Conservation (phyloP, 768 basidiomycete genomes). For the Melanogaster broomeanus region DNA sequence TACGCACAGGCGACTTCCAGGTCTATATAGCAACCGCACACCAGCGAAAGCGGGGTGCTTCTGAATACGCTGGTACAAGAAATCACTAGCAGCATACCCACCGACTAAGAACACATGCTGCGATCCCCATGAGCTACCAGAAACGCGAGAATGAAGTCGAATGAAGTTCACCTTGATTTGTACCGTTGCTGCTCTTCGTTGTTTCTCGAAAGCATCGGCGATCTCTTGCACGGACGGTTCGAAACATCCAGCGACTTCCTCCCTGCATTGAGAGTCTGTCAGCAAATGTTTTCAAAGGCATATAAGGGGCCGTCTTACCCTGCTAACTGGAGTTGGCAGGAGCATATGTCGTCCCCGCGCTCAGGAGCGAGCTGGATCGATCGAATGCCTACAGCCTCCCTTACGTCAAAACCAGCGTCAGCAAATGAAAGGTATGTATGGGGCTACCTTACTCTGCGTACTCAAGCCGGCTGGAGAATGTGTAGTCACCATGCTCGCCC, state of each 20-base stretch:
- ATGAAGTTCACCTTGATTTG: slow-evolving; percentile 19
- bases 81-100: slow-evolving; percentile 51
- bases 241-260: slow-evolving; percentile 41
- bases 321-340: slow-evolving; percentile 37
- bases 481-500: no score
- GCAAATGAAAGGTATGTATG: no score
- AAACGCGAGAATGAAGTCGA: background rate
- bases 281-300: no score
- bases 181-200: background rate
- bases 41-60: slow-evolving; percentile 35
- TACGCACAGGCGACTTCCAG: slow-evolving; percentile 49
- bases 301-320: slow-evolving; percentile 28
- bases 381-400: no score
- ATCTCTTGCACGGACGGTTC: slow-evolving; percentile 42
- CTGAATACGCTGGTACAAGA: slow-evolving; percentile 44
- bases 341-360: slow-evolving; percentile 37
- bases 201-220: slow-evolving; percentile 33
- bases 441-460: no score
- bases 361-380: no score
- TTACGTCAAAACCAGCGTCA: no score
- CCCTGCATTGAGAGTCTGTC: slow-evolving; percentile 16
- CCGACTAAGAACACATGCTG: slow-evolving; percentile 50
- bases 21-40: slow-evolving; percentile 45
- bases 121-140: background rate
- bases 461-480: no score